Evolutionary conservation across 164 flowering plant species (phyloP).

Genomic region (Hamamelis virginiana): DNA sequence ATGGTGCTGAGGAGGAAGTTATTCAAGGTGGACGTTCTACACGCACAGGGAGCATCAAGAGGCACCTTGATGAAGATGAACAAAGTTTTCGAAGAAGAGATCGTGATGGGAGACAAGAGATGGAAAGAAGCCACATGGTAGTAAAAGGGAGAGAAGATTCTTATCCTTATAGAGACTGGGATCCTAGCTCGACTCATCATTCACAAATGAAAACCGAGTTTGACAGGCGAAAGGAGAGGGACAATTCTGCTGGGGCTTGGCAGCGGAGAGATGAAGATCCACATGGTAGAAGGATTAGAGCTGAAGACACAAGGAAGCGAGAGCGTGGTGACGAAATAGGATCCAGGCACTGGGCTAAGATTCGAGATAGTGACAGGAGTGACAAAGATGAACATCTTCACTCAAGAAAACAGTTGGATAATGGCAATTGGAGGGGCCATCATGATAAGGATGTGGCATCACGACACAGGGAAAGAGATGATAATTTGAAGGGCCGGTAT

Average conservation of each 20-base stretch:
- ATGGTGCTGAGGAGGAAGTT: constrained; percentile 73
- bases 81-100: constrained; percentile 45
- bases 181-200: constrained; percentile 37
- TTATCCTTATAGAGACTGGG: constrained; percentile 54
- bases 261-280: constrained; percentile 69
- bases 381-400: constrained; percentile 63
- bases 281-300: constrained; percentile 53
- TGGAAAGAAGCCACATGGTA: constrained; percentile 40
- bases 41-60: constrained; percentile 35
- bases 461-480: constrained; percentile 72
- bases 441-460: constrained; percentile 59
- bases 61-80: constrained; percentile 50
- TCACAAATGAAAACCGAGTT: constrained; percentile 44
- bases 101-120: constrained; percentile 48
- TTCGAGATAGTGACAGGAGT: constrained; percentile 62
- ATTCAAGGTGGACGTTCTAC: constrained; percentile 52
- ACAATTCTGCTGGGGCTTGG: constrained; percentile 47
- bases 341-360: constrained; percentile 57
- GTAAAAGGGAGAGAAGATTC: constrained; percentile 62
- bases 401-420: constrained; percentile 65
- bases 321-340: constrained; percentile 63
- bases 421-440: constrained; percentile 61
- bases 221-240: constrained; percentile 73
- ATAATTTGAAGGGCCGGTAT: constrained; percentile 42
- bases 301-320: constrained; percentile 64